phyloP scores from a whole-genome alignment of 352 stramenopile genomes.

The Aphanomyces astaci region DNA sequence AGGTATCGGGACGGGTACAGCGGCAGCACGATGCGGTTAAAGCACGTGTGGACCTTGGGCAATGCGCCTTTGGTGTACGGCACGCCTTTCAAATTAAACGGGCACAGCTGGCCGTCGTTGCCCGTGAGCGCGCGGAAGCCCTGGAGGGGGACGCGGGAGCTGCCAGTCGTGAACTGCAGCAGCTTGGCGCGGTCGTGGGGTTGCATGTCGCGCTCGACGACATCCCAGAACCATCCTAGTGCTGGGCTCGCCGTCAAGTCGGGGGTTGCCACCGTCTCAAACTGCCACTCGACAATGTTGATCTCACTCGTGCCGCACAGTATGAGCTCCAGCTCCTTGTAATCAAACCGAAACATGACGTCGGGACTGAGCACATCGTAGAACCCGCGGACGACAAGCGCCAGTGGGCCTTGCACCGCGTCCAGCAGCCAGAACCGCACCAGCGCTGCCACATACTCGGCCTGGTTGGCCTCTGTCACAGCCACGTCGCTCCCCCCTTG shows the following conservation, averaged over 20 bases:
- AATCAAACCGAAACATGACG: conserved; percentile 95
- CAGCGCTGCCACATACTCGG: conserved; percentile 88
- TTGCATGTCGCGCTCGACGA: conserved; percentile 36
- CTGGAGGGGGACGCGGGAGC: conserved; percentile 70
- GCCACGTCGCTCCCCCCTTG: conserved; percentile 37
- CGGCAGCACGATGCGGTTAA: conserved; percentile 73
- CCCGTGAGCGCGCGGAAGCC: conserved; percentile 72
- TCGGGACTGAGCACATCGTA: conserved; percentile 95
- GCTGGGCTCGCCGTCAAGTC: conserved; percentile 36
- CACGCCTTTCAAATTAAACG: conserved; percentile 52
- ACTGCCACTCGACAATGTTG: conserved; percentile 80
- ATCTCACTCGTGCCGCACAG: conserved; percentile 72
- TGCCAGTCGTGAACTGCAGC: conserved; percentile 80
- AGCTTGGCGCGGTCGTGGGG: conserved; percentile 72
- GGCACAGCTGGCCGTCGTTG: conserved; percentile 72
- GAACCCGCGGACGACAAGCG: conserved; percentile 79
- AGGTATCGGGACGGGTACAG: conserved; percentile 78
- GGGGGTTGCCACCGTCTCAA: conserved; percentile 50
- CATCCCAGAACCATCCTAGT: conserved; percentile 69
- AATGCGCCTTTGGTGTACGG: conserved; percentile 51
- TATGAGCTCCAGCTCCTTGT: conserved; percentile 91
- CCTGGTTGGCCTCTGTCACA: conserved; percentile 93
- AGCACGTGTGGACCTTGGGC: conserved; percentile 76
- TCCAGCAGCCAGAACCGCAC: conserved; percentile 94
- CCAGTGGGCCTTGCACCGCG: conserved; percentile 85